Evolutionary conservation across 2,329 filamentous ascomycete species (phyloP).

Genomic region (Colletotrichum tropicale): DNA sequence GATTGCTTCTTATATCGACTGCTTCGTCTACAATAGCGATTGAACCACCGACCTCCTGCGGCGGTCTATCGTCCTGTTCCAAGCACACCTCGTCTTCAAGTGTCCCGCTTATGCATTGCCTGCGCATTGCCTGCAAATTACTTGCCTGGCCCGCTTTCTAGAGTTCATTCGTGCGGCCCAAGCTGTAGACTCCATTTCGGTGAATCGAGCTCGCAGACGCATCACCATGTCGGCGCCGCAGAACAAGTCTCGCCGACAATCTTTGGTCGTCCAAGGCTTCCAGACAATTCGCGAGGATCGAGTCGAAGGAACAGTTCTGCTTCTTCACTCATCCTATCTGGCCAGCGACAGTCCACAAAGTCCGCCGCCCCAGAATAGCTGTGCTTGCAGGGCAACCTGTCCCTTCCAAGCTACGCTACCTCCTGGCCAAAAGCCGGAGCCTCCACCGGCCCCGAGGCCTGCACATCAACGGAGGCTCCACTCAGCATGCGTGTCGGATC

Average conservation of each 20-base stretch:
- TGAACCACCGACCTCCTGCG: neutral
- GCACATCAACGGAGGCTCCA: neutral
- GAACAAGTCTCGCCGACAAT: neutral
- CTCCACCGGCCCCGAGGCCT: neutral
- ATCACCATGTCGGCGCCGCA: neutral
- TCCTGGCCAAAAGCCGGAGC: neutral
- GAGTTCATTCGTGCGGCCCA: no score
- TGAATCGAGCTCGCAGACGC: neutral
- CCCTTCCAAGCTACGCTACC: neutral
- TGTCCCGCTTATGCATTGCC: no score
- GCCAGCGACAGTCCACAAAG: neutral
- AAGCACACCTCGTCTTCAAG: neutral
- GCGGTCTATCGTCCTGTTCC: neutral
- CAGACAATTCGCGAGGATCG: neutral
- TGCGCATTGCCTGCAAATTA: no score
- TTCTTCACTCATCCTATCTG: neutral
- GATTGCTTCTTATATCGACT: neutral
- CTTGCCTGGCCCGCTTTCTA: no score
- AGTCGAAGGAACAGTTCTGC: neutral
- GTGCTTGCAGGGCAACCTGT: neutral
- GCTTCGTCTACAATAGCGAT: neutral
- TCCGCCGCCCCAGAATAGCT: neutral
- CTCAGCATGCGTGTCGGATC: neutral
- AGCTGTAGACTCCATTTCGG: no score
- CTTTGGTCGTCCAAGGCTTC: neutral